Evolutionary conservation across 1,284 basidiomycete species (phyloP).

Genomic region (Marasmius fiardii): DNA sequence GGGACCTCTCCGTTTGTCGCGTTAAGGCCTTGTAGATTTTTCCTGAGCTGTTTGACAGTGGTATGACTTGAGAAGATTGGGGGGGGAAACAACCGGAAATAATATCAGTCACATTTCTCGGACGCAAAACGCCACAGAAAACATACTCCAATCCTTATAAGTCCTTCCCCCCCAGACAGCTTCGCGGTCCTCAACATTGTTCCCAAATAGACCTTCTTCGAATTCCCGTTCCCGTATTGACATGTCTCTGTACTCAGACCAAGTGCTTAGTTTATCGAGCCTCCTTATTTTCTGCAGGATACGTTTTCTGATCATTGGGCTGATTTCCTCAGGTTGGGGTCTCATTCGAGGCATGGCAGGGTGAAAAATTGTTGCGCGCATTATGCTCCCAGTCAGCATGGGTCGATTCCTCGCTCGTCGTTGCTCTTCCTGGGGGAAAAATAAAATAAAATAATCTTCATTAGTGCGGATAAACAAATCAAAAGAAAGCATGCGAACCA

Average conservation of each 20-base stretch:
- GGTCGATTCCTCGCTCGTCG: conserved; percentile 50
- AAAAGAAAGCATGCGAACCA: conserved; percentile 37
- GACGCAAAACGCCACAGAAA: not conserved
- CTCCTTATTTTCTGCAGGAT: conserved; percentile 46
- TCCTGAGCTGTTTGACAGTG: conserved; percentile 14
- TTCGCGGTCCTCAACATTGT: conserved; percentile 2
- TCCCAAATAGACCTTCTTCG: conserved; percentile 36
- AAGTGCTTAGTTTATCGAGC: conserved; percentile 24
- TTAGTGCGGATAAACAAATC: too few relatives aligned
- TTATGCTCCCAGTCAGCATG: conserved; percentile 64
- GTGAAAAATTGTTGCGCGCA: conserved; percentile 61
- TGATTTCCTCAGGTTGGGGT: conserved; percentile 69
- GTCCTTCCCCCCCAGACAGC: conserved; percentile 1
- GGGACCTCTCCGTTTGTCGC: conserved; percentile 38
- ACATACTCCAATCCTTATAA: conserved; percentile 40
- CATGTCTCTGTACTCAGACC: conserved; percentile 40
- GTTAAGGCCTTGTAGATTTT: conserved; percentile 30
- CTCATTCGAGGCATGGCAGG: conserved; percentile 71
- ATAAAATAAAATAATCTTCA: too few relatives aligned
- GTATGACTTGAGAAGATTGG: conserved; percentile 20
- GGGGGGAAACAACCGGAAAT: conserved; percentile 1
- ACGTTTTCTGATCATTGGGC: conserved; percentile 66
- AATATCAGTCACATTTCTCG: not conserved
- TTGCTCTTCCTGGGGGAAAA: conserved; percentile 50
- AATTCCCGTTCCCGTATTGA: conserved; percentile 53